Base-by-base conservation (phyloP, 805 yeast species). In the Starmerella gropengiesseri region DNA sequence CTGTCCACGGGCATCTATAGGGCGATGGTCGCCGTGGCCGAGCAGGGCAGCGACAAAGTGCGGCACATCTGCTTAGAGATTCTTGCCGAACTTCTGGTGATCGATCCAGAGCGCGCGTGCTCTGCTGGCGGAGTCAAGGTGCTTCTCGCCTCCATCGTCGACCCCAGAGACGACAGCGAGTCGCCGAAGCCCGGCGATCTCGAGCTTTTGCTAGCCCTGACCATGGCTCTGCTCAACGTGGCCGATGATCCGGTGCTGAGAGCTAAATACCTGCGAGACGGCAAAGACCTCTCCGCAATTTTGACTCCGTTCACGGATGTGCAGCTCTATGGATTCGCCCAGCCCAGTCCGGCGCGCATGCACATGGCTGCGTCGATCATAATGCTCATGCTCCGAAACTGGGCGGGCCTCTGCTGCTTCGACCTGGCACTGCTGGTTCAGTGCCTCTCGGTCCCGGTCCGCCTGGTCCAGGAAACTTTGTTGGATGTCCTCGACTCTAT, bases 401-500 rank as follows among this genome's bases (percentile, higher is more conserved):
- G 89, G 75, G 68, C 81, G 11, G 99, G 98, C 0, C 55, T 86
- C 2, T 60, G 68, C 32, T 78, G 86, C 56, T 63, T 91, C 32
- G 60, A 65, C n/a, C 68, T 71, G 40, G 76, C 75, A n/a, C 71
- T 44, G 22, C 45, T 55, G 9, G 46, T 52, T 12, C 40, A 51
- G 27, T 55, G 57, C 37, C 34, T 55, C 38, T 37, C 41, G 5
- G 41, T 55, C 7, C 57, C 58, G 6, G 19, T 75, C 9, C 66
- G 74, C 1, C 58, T 67, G 1, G 46, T 61, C 19, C 72, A 83
- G 31, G 77, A 74, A 27, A 72, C 76, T 22, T 57, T 87, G 14
- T 63, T 89, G 50, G 93, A 84, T 54, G 67, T 86, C 2, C 66
- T 87, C 31, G 69, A 78, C 33, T 87, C 81, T 53, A 62, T 81